Conservation (phyloP, 306 rosid species). For the Vigna radiata region DNA sequence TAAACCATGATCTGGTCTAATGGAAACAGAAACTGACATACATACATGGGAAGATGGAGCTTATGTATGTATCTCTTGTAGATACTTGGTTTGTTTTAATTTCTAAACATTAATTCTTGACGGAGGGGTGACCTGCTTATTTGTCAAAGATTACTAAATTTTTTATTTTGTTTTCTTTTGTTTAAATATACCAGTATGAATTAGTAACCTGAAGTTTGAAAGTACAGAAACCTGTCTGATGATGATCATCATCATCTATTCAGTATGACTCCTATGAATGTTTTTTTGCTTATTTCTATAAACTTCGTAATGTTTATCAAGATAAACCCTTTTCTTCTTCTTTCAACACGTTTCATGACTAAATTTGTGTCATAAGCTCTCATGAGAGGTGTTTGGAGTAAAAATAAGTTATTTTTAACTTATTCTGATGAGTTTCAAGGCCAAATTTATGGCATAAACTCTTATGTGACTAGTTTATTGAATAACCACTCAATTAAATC, state of each 20-base stretch:
- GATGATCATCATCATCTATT: background rate
- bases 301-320: background rate
- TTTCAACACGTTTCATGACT: background rate
- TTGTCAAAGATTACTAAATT: slow-evolving; percentile 11
- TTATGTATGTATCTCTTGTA: background rate
- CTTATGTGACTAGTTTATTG: background rate
- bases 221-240: background rate
- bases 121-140: background rate
- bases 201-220: background rate
- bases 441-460: background rate
- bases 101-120: background rate
- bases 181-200: slow-evolving; percentile 3
- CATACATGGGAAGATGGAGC: background rate
- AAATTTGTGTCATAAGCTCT: background rate
- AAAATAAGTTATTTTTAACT: background rate
- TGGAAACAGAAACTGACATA: background rate
- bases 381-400: background rate
- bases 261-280: background rate
- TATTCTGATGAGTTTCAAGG: background rate
- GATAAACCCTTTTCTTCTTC: background rate
- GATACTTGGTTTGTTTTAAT: background rate
- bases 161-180: background rate
- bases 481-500: background rate
- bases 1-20: background rate
- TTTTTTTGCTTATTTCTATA: background rate